Conservation (phyloP, 1,284 basidiomycete genomes). For the Sporisorium scitamineum region DNA sequence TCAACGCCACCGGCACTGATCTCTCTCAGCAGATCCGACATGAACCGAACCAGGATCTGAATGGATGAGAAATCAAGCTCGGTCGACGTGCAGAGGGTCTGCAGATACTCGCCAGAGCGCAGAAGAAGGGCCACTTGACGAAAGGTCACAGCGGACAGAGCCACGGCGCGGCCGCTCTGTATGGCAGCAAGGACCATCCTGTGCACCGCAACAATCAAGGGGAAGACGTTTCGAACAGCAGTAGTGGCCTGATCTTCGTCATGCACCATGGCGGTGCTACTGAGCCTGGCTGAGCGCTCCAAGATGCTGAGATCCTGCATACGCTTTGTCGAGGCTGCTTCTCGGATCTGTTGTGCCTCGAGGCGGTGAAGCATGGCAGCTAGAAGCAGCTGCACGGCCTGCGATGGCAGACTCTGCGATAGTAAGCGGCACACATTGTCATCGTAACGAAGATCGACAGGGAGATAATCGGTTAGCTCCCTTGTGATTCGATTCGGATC, state of each 20-base stretch:
- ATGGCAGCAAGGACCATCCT: slow-evolving; percentile 16
- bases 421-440: slow-evolving; percentile 29
- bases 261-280: slow-evolving; percentile 25
- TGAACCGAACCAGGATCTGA: slow-evolving; percentile 47
- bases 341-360: slow-evolving; percentile 11
- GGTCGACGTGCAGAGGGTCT: slow-evolving; percentile 26
- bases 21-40: slow-evolving; percentile 35
- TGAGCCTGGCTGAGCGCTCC: slow-evolving; percentile 41
- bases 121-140: slow-evolving; percentile 32
- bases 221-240: slow-evolving; percentile 42
- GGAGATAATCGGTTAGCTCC: slow-evolving; percentile 22
- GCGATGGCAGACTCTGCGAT: slow-evolving; percentile 2
- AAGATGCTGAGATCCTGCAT: slow-evolving; percentile 40
- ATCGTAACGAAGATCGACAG: slow-evolving; percentile 43
- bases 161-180: not conserved
- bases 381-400: slow-evolving; percentile 22
- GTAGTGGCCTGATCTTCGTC: slow-evolving; percentile 42
- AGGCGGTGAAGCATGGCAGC: slow-evolving; percentile 28
- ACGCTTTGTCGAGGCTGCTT: slow-evolving; percentile 33
- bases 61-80: slow-evolving; percentile 56
- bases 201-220: slow-evolving; percentile 23
- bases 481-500: slow-evolving; percentile 11
- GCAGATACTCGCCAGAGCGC: slow-evolving; percentile 35
- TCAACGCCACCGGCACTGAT: slow-evolving; percentile 14
- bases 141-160: slow-evolving; percentile 9